phyloP scores from a whole-genome alignment of 768 basidiomycete genomes.

The Russula ochroleuca region DNA sequence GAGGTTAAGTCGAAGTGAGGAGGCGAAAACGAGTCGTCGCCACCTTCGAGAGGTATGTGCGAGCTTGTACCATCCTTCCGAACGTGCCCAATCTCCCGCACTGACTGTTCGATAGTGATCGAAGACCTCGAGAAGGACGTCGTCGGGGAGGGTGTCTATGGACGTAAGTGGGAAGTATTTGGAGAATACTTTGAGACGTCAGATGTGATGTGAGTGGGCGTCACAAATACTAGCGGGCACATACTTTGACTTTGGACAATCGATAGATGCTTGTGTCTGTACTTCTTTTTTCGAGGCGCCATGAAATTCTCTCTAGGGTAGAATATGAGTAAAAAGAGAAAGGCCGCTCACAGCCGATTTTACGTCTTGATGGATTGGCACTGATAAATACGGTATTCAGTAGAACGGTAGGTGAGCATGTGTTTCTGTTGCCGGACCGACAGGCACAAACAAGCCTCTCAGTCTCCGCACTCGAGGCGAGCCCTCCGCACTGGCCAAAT shows the following conservation, averaged over 20 bases:
- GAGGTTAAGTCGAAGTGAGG: slow-evolving; percentile 16
- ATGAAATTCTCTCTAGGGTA: not conserved
- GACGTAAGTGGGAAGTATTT: slow-evolving; percentile 16
- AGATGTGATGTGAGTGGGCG: not conserved
- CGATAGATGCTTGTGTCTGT: no score
- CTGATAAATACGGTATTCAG: no score
- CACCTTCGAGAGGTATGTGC: slow-evolving; percentile 13
- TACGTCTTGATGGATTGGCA: no score
- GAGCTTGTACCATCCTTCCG: slow-evolving; percentile 21
- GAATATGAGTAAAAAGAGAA: no score
- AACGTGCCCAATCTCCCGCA: not conserved
- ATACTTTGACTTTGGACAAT: not conserved
- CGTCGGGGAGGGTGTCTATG: slow-evolving; percentile 17
- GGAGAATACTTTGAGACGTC: slow-evolving; percentile 1
- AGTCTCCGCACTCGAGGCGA: not conserved
- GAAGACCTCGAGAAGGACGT: slow-evolving; percentile 18
- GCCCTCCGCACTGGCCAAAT: not conserved
- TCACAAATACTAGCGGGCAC: not conserved
- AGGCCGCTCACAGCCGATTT: no score
- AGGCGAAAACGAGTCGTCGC: slow-evolving; percentile 19
- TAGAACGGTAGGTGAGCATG: not conserved
- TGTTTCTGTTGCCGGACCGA: slow-evolving; percentile 1
- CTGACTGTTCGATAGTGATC: slow-evolving; percentile 4
- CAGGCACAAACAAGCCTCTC: slow-evolving; percentile 9
- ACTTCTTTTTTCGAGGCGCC: slow-evolving; percentile 1